Evolutionary conservation across 495 filamentous ascomycete genomes (phyloP).

Genomic region (Sabuloglossum arenarium): DNA sequence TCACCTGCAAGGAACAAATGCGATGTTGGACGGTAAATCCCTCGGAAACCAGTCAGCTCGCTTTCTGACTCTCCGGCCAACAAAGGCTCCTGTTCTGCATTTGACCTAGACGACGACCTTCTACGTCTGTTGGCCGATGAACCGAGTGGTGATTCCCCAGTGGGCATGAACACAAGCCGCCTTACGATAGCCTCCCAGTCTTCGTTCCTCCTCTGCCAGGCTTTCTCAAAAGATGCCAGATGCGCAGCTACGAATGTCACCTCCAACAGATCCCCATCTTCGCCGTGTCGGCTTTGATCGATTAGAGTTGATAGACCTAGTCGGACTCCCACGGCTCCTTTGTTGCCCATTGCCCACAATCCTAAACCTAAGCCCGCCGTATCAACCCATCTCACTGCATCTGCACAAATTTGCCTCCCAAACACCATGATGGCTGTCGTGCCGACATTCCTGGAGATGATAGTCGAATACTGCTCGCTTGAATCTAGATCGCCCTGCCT

Average conservation of each 20-base stretch:
- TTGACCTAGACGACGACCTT: conserved; percentile 6
- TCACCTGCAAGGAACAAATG: conserved; percentile 78
- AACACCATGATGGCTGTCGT: conserved; percentile 84
- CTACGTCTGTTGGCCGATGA: not conserved
- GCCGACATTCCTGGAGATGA: conserved; percentile 49
- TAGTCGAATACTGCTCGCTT: conserved; percentile 22
- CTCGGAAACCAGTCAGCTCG: conserved; percentile 10
- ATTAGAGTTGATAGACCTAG: conserved; percentile 27
- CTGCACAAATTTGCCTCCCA: conserved; percentile 30
- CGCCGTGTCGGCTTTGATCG: conserved; percentile 8
- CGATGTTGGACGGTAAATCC: conserved; percentile 51
- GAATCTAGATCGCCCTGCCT: conserved; percentile 4
- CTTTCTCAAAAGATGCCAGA: conserved; percentile 66
- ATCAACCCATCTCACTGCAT: conserved; percentile 35
- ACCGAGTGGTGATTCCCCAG: not conserved
- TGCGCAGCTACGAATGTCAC: conserved; percentile 81
- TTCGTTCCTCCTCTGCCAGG: conserved; percentile 45
- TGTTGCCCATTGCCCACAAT: conserved; percentile 74
- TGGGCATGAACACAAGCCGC: conserved; percentile 44
- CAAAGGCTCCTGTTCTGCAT: conserved; percentile 24
- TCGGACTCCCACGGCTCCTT: conserved; percentile 69
- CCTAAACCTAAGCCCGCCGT: conserved; percentile 66
- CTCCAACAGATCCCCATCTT: conserved; percentile 24
- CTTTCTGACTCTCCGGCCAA: conserved; percentile 16
- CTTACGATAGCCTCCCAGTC: conserved; percentile 74